Base-by-base conservation (phyloP, 257 asterid species). In the Plantago major region DNA sequence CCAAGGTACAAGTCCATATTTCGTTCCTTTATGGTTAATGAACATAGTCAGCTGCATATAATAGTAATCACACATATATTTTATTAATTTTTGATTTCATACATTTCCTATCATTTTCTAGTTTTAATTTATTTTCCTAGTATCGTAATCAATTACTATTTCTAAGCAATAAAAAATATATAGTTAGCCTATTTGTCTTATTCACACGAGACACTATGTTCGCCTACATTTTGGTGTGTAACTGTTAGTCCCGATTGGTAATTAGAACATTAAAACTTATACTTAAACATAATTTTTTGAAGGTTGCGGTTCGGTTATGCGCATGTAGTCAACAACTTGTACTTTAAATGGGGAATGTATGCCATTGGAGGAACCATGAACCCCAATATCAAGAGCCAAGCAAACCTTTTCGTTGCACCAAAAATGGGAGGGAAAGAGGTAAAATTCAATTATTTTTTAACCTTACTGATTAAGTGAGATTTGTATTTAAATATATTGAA, bases 281-380 rank as follows among this genome's bases (percentile, higher is more conserved):
- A 52, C 4, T 1, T 22, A 19, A 9, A 18, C 7, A 11, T 52
- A 14, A 10, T 5, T 1, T 8, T 46, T 54, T 49, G 67, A 50
- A 86, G 94, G 79, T 73, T 90, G 42, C 85, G 95, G 14, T 81
- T 81, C 33, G 97, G 95, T 58, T 90, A 87, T 38, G 89, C 97
- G n/a, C 97, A 90, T 18, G 95, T 90, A 17, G 97, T 82, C 1
- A 90, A 90, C 81, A 90, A 84, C 64, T 71, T 84, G 9, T 90
- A 90, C 72, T 72, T 65, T 16, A 95, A 95, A 17, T 89, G 97
- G 97, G 97, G 95, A 11, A 49, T 51, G 40, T 90, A 90, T 46
- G 97, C 97, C 48, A 79, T 90, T 52, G 97, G 97, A 59, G 97
- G 94, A 60, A 87, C 85, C 80, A 87, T 87, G 95, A 84, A 73